These are phyloP conservation scores for Podospora australis DNA, from an alignment of 495 filamentous ascomycete genomes.

Conservation along the genomic window DNA sequence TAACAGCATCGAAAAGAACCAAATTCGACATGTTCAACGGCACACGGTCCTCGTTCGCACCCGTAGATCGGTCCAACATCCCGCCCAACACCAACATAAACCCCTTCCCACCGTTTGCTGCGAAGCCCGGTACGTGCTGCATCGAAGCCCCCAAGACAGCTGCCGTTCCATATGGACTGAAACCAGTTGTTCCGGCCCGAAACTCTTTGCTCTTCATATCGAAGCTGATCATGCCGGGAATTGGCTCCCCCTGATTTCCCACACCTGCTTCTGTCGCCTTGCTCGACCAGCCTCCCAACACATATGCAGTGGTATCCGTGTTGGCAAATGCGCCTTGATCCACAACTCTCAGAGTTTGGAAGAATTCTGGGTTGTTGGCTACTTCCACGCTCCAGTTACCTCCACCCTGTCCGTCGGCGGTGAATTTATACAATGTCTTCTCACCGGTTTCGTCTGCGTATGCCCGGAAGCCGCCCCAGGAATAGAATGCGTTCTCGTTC, in stretches of 20 bases:
- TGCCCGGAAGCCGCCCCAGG: slow-evolving; percentile 29
- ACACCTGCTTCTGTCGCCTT: slow-evolving; percentile 3
- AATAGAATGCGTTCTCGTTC: slow-evolving; percentile 23
- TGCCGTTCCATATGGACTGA: slow-evolving; percentile 11
- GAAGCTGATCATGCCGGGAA: slow-evolving; percentile 19
- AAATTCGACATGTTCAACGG: slow-evolving; percentile 18
- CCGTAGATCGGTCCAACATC: slow-evolving; percentile 16
- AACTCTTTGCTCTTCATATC: slow-evolving; percentile 13
- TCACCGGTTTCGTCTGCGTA: slow-evolving; percentile 9
- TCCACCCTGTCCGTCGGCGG: slow-evolving; percentile 27
- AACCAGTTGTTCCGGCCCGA: slow-evolving; percentile 10
- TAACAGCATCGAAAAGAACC: slow-evolving; percentile 33
- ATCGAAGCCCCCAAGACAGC: slow-evolving; percentile 15
- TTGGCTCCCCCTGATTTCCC: background rate
- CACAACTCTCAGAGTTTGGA: slow-evolving; percentile 1
- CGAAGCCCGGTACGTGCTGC: slow-evolving; percentile 29
- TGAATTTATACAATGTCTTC: slow-evolving; percentile 29
- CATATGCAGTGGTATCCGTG: slow-evolving; percentile 5
- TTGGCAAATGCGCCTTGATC: slow-evolving; percentile 4
- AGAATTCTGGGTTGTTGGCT: background rate
- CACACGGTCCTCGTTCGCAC: background rate
- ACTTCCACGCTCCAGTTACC: slow-evolving; percentile 27
- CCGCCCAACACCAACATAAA: slow-evolving; percentile 33
- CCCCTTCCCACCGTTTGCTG: slow-evolving; percentile 18
- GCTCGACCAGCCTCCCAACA: slow-evolving; percentile 10